These are phyloP conservation scores for Tuber brumale DNA, from an alignment of 495 filamentous ascomycete genomes.

Conservation along the genomic window DNA sequence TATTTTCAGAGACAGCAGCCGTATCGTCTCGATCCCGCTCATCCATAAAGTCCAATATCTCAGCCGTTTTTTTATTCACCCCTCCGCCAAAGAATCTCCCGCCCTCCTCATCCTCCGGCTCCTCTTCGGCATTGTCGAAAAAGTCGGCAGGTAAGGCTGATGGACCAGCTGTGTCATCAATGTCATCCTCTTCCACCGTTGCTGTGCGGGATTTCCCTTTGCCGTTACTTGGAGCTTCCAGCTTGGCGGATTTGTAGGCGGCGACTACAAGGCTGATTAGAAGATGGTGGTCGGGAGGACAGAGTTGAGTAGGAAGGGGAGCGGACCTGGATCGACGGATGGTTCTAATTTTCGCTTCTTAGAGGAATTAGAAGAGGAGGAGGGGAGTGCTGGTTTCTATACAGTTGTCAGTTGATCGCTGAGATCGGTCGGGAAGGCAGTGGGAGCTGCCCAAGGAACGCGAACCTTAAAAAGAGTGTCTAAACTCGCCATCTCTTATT, in stretches of 20 bases:
- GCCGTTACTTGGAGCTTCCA: slow-evolving; percentile 52
- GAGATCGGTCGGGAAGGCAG: slow-evolving; percentile 11
- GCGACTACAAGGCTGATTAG: slow-evolving; percentile 47
- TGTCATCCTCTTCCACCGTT: slow-evolving; percentile 56
- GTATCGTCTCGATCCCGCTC: slow-evolving; percentile 55
- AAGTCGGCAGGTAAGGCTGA: slow-evolving; percentile 56
- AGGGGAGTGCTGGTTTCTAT: slow-evolving; percentile 51
- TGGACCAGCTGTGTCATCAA: slow-evolving; percentile 58
- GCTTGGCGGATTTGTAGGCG: slow-evolving; percentile 68
- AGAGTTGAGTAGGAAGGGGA: slow-evolving; percentile 10
- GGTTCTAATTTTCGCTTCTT: slow-evolving; percentile 75
- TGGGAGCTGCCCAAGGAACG: background rate
- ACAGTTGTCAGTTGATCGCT: slow-evolving; percentile 29
- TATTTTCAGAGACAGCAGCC: slow-evolving; percentile 57
- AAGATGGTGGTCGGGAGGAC: slow-evolving; percentile 1
- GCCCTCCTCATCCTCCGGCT: slow-evolving; percentile 71
- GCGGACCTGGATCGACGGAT: slow-evolving; percentile 62
- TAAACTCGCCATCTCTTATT: slow-evolving; percentile 63
- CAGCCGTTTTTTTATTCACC: slow-evolving; percentile 67
- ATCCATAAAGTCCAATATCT: slow-evolving; percentile 88
- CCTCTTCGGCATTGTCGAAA: slow-evolving; percentile 55
- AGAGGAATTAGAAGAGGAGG: slow-evolving; percentile 22
- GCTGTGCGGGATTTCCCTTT: slow-evolving; percentile 56
- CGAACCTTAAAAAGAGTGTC: slow-evolving; percentile 79
- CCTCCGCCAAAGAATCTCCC: slow-evolving; percentile 94